Conservation (phyloP, 495 filamentous ascomycete genomes). For the Neurospora africana region DNA sequence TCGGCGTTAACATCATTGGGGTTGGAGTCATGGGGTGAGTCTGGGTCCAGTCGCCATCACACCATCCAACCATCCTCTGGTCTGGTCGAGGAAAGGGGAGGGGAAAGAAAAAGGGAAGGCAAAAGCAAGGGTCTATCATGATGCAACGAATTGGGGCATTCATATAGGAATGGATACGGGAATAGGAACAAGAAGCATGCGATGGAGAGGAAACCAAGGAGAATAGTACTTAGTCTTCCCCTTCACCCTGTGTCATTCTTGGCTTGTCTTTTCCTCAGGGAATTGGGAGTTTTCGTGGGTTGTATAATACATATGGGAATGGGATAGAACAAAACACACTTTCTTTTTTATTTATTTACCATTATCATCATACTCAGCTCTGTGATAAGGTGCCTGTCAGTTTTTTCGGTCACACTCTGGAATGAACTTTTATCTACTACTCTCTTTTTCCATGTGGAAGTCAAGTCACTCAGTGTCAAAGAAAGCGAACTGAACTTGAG, state of each 20-base stretch:
- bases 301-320: background rate
- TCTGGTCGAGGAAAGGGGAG: background rate
- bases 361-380: background rate
- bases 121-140: background rate
- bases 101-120: background rate
- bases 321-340: background rate
- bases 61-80: background rate
- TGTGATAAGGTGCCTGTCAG: background rate
- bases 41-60: background rate
- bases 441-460: background rate
- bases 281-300: background rate
- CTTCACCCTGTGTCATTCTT: background rate
- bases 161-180: background rate
- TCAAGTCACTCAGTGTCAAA: too few relatives aligned
- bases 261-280: background rate
- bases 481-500: too few relatives aligned
- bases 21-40: background rate
- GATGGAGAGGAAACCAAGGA: background rate
- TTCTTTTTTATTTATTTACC: background rate
- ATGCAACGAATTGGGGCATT: background rate
- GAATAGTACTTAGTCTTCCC: background rate
- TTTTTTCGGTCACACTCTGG: background rate
- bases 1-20: background rate
- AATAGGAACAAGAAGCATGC: background rate
- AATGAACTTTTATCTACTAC: background rate